Conservation (phyloP, 2,329 filamentous ascomycete species). For the Neofusicoccum cordaticola region DNA sequence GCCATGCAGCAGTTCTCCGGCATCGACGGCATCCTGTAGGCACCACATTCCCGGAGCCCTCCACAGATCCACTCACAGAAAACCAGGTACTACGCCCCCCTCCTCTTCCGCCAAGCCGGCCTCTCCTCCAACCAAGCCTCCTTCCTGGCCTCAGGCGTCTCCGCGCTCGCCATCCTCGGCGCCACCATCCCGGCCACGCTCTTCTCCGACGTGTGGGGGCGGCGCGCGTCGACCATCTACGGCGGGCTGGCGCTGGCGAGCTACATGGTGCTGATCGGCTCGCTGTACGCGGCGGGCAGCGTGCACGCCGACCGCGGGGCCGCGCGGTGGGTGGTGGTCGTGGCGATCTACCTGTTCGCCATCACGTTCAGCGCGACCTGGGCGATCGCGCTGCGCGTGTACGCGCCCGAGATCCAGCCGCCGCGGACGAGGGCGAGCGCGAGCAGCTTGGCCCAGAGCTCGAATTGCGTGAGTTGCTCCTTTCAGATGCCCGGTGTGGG, state of each 20-base stretch:
- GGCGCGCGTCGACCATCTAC: constrained; percentile 53
- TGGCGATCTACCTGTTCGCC: constrained; percentile 49
- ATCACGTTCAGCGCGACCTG: constrained; percentile 50
- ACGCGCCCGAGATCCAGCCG: constrained; percentile 59
- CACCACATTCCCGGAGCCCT: too few relatives aligned
- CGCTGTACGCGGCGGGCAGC: constrained; percentile 48
- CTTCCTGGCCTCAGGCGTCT: constrained; percentile 61
- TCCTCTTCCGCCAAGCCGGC: constrained; percentile 60
- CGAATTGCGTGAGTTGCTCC: constrained; percentile 47
- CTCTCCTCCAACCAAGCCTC: constrained; percentile 53
- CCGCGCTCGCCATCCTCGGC: constrained; percentile 57
- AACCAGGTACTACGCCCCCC: constrained; percentile 53
- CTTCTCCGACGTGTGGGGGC: constrained; percentile 57
- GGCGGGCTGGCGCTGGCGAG: constrained; percentile 53
- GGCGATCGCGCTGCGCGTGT: constrained; percentile 57
- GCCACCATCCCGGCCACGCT: constrained; percentile 57
- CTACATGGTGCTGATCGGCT: constrained; percentile 55
- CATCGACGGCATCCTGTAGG: constrained; percentile 59
- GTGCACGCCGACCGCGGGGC: constrained; percentile 40
- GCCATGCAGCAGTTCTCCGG: constrained; percentile 60
- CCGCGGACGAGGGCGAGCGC: constrained; percentile 54
- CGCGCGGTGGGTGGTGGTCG: constrained; percentile 52
- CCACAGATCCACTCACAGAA: too few relatives aligned
- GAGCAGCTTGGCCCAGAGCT: constrained; percentile 52
- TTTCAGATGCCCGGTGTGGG: too few relatives aligned